Percentiles rank a stretch among this genome's conserved stretches.
These are phyloP conservation scores for Crassisporium funariophilum DNA, from an alignment of 768 basidiomycete species.

Conservation along the genomic window DNA sequence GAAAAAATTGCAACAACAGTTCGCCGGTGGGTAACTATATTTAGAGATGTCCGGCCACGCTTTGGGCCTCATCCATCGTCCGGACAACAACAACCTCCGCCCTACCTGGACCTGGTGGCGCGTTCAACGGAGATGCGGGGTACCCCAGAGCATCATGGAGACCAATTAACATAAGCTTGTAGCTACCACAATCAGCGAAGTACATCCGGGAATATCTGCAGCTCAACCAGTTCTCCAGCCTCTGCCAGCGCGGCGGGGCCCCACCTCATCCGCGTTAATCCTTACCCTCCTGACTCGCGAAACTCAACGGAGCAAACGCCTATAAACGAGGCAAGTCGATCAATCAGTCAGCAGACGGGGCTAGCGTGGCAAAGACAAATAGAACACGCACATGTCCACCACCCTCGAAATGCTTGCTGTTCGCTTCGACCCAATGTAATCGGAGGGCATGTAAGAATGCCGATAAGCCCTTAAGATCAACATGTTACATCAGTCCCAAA, in stretches of 20 bases:
- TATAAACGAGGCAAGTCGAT: slow-evolving; percentile 26
- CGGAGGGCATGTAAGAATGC: slow-evolving; percentile 96
- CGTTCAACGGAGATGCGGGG: slow-evolving; percentile 20
- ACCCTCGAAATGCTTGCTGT: slow-evolving; percentile 94
- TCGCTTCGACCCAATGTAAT: slow-evolving; percentile 97
- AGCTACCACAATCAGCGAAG: slow-evolving; percentile 3
- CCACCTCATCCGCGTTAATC: slow-evolving; percentile 28
- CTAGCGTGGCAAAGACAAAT: slow-evolving; percentile 23
- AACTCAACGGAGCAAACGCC: slow-evolving; percentile 53
- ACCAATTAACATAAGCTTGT: not conserved
- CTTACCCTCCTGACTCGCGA: slow-evolving; percentile 41
- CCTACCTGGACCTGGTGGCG: slow-evolving; percentile 9
- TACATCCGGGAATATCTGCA: slow-evolving; percentile 7
- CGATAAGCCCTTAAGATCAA: slow-evolving; percentile 70
- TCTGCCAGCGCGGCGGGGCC: slow-evolving; percentile 1
- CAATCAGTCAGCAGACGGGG: slow-evolving; percentile 23
- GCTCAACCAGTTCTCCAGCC: too few species aligned
- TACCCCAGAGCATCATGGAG: slow-evolving; percentile 18
- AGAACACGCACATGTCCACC: slow-evolving; percentile 76
- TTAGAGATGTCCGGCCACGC: too few species aligned
- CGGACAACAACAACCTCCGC: slow-evolving; percentile 9
- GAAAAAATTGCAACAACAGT: slow-evolving; percentile 37
- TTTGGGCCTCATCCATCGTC: not conserved
- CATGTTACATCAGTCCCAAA: slow-evolving; percentile 15
- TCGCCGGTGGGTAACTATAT: not conserved